Evolutionary conservation across 345 rosid genomes (phyloP).

Genomic region (Melaleuca alternifolia): DNA sequence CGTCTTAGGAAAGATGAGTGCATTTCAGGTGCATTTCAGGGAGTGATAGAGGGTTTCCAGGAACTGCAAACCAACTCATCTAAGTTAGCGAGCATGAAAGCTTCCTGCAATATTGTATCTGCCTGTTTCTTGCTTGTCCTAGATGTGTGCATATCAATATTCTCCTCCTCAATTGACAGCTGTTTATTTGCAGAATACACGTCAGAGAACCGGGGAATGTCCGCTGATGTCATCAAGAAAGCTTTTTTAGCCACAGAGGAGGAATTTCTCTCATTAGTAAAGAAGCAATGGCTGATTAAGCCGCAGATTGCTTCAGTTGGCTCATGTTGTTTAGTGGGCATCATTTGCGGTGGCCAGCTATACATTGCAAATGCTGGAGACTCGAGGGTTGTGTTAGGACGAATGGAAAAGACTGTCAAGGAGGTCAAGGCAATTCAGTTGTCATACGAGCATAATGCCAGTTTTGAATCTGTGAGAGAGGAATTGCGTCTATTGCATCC

Average conservation of each 20-base stretch:
- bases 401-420: slow-evolving; percentile 31
- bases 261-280: slow-evolving; percentile 70
- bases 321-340: slow-evolving; percentile 86
- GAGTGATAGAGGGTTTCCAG: neutral
- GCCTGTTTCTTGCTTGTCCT: neutral
- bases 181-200: slow-evolving; percentile 71
- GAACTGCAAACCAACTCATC: neutral
- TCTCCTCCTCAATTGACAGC: neutral
- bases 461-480: slow-evolving; percentile 80
- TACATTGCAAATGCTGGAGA: slow-evolving; percentile 96
- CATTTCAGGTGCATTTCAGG: neutral
- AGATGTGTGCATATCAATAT: neutral
- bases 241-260: slow-evolving; percentile 89
- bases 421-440: slow-evolving; percentile 79
- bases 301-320: slow-evolving; percentile 97
- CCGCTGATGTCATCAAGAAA: slow-evolving; percentile 67
- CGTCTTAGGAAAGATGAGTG: neutral
- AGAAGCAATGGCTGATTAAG: slow-evolving; percentile 50
- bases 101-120: neutral
- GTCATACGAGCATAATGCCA: slow-evolving; percentile 86
- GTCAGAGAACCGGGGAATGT: slow-evolving; percentile 72
- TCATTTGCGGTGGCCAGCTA: slow-evolving; percentile 62
- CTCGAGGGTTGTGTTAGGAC: slow-evolving; percentile 84
- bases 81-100: neutral
- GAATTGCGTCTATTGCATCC: slow-evolving; percentile 84